Percentiles rank a stretch among this genome's conserved stretches.
Conservation (phyloP, 192 early-diverging fungal genomes). For the Gryganskiella cystojenkinii region DNA sequence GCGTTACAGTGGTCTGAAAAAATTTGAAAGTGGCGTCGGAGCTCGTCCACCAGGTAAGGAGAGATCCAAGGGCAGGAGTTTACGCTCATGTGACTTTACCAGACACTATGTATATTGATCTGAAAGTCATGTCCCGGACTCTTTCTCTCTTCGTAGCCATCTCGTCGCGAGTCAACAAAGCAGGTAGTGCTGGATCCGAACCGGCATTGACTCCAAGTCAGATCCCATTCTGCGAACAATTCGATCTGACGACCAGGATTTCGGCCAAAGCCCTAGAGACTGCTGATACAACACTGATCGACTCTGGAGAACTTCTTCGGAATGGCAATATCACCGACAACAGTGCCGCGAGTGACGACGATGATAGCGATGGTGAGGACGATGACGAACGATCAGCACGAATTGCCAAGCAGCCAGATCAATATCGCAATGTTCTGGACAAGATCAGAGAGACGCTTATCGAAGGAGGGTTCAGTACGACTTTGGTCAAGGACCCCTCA, state of each 20-base stretch:
- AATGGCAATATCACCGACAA: conserved; percentile 16
- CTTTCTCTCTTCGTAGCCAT: conserved; percentile 15
- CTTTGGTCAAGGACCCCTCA: conserved; percentile 29
- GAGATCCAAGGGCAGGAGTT: not conserved
- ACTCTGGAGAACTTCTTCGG: conserved; percentile 41
- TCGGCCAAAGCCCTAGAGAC: conserved; percentile 64
- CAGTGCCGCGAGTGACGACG: conserved; percentile 35
- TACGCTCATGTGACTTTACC: too few species aligned
- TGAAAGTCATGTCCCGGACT: too few species aligned
- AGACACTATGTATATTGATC: too few species aligned
- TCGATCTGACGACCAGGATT: conserved; percentile 88
- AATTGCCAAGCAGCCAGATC: conserved; percentile 24
- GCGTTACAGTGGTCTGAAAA: conserved; percentile 89
- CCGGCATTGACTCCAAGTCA: conserved; percentile 26
- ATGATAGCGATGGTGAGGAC: conserved; percentile 22
- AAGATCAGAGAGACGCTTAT: conserved; percentile 69
- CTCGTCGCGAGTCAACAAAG: conserved; percentile 27
- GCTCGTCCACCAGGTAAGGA: conserved; percentile 53
- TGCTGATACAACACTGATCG: conserved; percentile 62
- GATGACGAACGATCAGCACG: not conserved
- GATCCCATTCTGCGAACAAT: conserved; percentile 79
- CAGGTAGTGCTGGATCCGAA: not conserved
- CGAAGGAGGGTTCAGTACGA: conserved; percentile 74
- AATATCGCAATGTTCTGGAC: conserved; percentile 54
- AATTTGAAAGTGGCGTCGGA: conserved; percentile 63